Percentiles rank a stretch among this genome's conserved stretches.
phyloP scores from a whole-genome alignment of 2,329 filamentous ascomycete species.

The Colletotrichum ledebouriae region DNA sequence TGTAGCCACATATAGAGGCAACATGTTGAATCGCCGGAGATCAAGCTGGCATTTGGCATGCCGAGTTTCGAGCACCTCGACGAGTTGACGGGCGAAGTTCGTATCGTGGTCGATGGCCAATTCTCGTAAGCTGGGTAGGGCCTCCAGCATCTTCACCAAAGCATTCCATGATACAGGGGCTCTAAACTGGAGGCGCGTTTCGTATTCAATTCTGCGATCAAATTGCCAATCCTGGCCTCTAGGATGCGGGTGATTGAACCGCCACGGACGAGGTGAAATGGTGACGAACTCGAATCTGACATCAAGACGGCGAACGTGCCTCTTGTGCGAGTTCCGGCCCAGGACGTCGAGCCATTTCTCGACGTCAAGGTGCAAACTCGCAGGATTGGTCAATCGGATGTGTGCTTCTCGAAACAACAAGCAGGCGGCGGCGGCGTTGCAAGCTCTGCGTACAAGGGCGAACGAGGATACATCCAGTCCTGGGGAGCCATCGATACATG shows the following conservation, averaged over 20 bases:
- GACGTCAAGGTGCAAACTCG: slow-evolving; percentile 4
- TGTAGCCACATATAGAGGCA: neutral
- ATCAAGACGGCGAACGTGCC: slow-evolving; percentile 13
- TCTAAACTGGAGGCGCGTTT: slow-evolving; percentile 2
- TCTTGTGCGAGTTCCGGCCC: neutral
- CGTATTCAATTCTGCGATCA: neutral
- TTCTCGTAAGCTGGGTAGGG: neutral
- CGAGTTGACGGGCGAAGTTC: slow-evolving; percentile 8
- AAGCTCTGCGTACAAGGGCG: slow-evolving; percentile 2
- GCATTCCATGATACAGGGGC: slow-evolving; percentile 4
- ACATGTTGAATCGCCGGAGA: slow-evolving; percentile 2
- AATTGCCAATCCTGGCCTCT: neutral
- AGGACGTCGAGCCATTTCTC: slow-evolving; percentile 9
- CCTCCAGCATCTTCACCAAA: slow-evolving; percentile 6
- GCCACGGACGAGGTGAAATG: neutral
- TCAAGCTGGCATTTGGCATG: slow-evolving; percentile 10
- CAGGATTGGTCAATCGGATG: slow-evolving; percentile 10
- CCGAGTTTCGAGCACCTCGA: slow-evolving; percentile 2
- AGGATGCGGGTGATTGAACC: no score
- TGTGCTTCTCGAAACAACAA: slow-evolving; percentile 12
- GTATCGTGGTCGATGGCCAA: slow-evolving; percentile 21
- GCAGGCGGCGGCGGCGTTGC: slow-evolving; percentile 14
- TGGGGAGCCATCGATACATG: slow-evolving; percentile 1
- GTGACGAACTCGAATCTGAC: slow-evolving; percentile 12
- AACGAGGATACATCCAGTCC: slow-evolving; percentile 16